These are phyloP conservation scores for Rhododendron simsii DNA, from an alignment of 148 eudicot genomes.

Conservation along the genomic window DNA sequence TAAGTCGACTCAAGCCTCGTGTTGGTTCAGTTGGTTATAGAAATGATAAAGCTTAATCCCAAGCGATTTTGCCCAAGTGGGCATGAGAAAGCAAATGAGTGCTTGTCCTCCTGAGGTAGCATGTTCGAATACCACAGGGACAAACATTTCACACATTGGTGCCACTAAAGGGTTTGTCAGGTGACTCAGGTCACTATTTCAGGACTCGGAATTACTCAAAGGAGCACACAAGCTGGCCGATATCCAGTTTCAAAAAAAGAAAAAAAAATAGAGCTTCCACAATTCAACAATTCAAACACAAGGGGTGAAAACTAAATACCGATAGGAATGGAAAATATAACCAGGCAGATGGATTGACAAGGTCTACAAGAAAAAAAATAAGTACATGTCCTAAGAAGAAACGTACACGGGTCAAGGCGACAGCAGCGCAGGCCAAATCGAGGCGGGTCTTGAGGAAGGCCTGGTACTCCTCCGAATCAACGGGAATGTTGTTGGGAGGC, in stretches of 20 bases:
- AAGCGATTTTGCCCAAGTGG: too few species aligned
- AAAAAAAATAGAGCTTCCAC: background rate
- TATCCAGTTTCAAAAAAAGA: too few species aligned
- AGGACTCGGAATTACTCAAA: too few species aligned
- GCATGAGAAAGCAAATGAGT: too few species aligned
- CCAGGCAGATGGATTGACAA: background rate
- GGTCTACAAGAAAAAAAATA: background rate
- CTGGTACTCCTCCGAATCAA: conserved; percentile 69
- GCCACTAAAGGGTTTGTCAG: too few species aligned
- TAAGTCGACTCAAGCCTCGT: background rate
- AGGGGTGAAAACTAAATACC: background rate
- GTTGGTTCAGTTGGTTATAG: background rate
- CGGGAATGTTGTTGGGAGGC: conserved; percentile 20
- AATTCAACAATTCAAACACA: background rate
- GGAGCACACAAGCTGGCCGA: too few species aligned
- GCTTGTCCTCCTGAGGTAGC: too few species aligned
- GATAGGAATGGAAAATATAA: background rate
- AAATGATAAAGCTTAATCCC: background rate
- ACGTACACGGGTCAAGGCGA: conserved; percentile 67
- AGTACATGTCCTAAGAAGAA: background rate
- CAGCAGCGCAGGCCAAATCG: conserved; percentile 87
- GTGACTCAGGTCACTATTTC: too few species aligned
- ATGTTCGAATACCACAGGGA: too few species aligned
- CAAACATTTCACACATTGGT: too few species aligned
- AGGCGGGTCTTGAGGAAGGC: conserved; percentile 61